These are phyloP conservation scores for Elasticomyces elasticus DNA, from an alignment of 495 filamentous ascomycete species.

Conservation along the genomic window DNA sequence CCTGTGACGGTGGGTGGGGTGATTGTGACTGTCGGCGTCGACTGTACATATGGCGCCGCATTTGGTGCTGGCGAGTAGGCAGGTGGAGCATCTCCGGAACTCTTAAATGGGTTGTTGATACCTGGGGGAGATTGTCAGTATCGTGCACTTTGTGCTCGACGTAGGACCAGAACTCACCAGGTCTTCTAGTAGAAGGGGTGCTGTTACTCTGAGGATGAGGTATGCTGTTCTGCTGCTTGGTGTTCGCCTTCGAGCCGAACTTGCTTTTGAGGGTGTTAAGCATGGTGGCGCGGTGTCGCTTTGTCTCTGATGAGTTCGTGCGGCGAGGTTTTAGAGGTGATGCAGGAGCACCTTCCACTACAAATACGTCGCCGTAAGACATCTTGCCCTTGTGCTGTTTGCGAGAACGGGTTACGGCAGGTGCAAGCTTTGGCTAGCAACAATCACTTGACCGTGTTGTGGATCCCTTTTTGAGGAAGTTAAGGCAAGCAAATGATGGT, in stretches of 20 bases:
- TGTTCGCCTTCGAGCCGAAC: conserved; percentile 7
- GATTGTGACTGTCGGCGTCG: conserved; percentile 9
- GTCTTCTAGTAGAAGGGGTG: conserved; percentile 26
- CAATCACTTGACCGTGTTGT: neutral
- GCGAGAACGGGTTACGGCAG: neutral
- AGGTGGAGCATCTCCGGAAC: conserved; percentile 36
- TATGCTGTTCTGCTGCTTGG: neutral
- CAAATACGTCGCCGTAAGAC: neutral
- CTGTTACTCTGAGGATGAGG: conserved; percentile 1
- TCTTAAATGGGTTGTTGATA: conserved; percentile 1
- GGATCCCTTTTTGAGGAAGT: too few relatives aligned
- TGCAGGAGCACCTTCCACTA: neutral
- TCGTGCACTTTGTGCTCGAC: neutral
- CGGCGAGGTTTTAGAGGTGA: neutral
- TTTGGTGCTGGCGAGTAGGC: conserved; percentile 34
- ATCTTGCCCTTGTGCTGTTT: neutral
- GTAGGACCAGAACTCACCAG: conserved; percentile 19
- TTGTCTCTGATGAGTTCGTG: conserved; percentile 1
- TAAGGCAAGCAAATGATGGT: too few relatives aligned
- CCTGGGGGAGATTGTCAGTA: neutral
- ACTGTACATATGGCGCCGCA: conserved; percentile 7
- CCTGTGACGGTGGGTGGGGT: conserved; percentile 14
- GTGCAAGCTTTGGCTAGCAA: neutral
- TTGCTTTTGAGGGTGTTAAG: neutral
- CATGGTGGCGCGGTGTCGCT: neutral